Evolutionary conservation across 192 early-diverging fungal genomes (phyloP).

Genomic region (Jimgerdemannia lactiflua): DNA sequence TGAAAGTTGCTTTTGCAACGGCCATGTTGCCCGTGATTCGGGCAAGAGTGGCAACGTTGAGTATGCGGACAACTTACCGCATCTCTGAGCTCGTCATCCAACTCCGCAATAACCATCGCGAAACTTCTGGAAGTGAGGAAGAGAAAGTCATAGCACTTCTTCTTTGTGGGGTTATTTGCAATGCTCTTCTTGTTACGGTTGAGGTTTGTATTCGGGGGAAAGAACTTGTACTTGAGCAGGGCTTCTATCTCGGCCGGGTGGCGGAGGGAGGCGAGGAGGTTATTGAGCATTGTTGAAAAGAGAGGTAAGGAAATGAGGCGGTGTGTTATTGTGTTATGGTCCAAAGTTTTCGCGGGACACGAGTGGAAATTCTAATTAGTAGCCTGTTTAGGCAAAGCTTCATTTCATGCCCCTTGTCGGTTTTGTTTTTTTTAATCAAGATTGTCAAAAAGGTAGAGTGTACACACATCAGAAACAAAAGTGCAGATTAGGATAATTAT

Average conservation of each 20-base stretch:
- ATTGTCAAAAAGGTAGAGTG: too few relatives aligned
- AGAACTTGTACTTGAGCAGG: conserved; percentile 68
- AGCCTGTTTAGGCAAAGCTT: too few relatives aligned
- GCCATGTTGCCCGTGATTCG: too few relatives aligned
- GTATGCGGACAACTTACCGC: conserved; percentile 37
- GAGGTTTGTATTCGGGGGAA: conserved; percentile 54
- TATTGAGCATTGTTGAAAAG: conserved; percentile 38
- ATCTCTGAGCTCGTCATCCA: conserved; percentile 76
- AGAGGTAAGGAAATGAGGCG: not conserved
- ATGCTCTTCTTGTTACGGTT: conserved; percentile 34
- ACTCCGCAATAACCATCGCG: conserved; percentile 89
- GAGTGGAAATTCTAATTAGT: too few relatives aligned
- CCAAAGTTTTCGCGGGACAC: not conserved
- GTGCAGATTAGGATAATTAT: too few relatives aligned
- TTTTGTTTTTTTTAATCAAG: too few relatives aligned
- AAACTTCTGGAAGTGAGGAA: conserved; percentile 95
- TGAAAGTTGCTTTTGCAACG: not conserved
- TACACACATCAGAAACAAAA: too few relatives aligned
- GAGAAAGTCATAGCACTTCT: conserved; percentile 87
- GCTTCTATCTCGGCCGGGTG: conserved; percentile 88
- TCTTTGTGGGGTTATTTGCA: conserved; percentile 51
- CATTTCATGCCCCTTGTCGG: too few relatives aligned
- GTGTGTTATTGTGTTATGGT: not conserved
- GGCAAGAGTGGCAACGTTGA: not conserved
- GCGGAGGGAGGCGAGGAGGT: conserved; percentile 62